A percentile compares a stretch with the other conserved stretches of the same genome.
Evolutionary conservation across 2,329 filamentous ascomycete genomes (phyloP).

Genomic region (Venturia aucupariae): DNA sequence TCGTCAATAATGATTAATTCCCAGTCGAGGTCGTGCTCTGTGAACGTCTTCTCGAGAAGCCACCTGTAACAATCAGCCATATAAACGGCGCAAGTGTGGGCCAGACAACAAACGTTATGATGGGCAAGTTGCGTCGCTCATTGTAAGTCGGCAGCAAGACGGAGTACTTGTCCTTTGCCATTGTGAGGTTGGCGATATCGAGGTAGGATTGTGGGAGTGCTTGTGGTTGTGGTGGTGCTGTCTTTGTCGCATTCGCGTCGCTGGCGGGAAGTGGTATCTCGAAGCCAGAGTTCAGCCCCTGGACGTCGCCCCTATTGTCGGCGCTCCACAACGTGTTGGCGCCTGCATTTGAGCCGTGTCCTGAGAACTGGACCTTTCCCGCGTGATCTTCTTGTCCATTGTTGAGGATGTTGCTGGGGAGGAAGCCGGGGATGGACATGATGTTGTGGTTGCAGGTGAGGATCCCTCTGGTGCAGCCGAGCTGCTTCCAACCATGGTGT

Average conservation of each 20-base stretch:
- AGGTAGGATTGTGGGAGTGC: constrained; percentile 15
- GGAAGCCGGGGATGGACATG: constrained; percentile 2
- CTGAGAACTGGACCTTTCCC: background rate
- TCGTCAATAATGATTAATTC: constrained; percentile 98
- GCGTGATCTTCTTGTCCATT: constrained; percentile 1
- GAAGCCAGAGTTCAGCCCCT: constrained; percentile 3
- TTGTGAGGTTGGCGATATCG: constrained; percentile 19
- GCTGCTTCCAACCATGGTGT: no score
- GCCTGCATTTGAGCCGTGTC: constrained; percentile 4
- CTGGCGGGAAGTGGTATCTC: constrained; percentile 1
- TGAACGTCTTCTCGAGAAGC: constrained; percentile 25
- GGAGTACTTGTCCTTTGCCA: constrained; percentile 72
- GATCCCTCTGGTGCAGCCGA: no score
- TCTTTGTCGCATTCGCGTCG: background rate
- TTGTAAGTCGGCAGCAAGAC: constrained; percentile 98
- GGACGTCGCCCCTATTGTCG: background rate
- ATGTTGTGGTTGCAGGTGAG: background rate
- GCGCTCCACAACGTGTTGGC: constrained; percentile 1
- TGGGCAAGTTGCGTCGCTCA: constrained; percentile 92
- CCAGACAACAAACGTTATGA: constrained; percentile 76
- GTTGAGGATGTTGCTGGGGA: background rate
- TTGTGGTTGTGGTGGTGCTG: background rate
- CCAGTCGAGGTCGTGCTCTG: constrained; percentile 84
- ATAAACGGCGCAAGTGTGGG: constrained; percentile 73
- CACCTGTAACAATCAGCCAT: background rate